These are phyloP conservation scores for Ganoderma lucidum DNA, from an alignment of 1,284 basidiomycete genomes.

Conservation along the genomic window DNA sequence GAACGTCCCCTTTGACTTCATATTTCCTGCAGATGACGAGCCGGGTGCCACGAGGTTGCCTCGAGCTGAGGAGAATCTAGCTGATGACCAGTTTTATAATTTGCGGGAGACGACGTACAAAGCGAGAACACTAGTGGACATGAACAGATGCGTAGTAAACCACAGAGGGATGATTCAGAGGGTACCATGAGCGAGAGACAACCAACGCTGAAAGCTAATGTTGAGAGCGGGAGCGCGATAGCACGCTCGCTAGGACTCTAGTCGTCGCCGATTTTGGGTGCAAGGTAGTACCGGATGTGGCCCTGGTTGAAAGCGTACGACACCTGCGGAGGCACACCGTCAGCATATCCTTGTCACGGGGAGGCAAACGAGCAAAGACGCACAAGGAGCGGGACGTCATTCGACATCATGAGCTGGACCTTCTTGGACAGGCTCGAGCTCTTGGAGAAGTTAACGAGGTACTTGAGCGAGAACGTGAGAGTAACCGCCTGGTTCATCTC, in stretches of 20 bases:
- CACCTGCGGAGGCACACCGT: constrained; percentile 57
- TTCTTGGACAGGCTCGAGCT: constrained; percentile 79
- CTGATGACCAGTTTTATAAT: background rate
- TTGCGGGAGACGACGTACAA: background rate
- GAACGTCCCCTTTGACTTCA: too few relatives aligned
- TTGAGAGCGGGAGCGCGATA: background rate
- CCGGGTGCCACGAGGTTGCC: background rate
- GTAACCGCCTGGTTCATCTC: constrained; percentile 92
- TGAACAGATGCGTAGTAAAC: background rate
- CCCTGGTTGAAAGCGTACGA: constrained; percentile 89
- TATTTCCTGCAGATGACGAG: too few relatives aligned
- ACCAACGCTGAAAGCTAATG: background rate
- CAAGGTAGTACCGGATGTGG: constrained; percentile 86
- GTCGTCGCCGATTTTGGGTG: constrained; percentile 89
- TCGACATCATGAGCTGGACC: constrained; percentile 88
- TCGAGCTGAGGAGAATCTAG: background rate
- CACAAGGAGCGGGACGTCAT: constrained; percentile 91
- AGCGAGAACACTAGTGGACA: background rate
- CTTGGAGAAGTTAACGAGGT: constrained; percentile 98
- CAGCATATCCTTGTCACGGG: background rate
- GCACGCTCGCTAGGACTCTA: constrained; percentile 38
- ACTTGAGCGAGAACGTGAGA: constrained; percentile 97
- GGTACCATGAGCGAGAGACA: background rate
- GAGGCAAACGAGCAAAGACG: constrained; percentile 33
- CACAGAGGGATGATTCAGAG: background rate